phyloP scores from a whole-genome alignment of 768 basidiomycete genomes.

The Suillus subaureus region DNA sequence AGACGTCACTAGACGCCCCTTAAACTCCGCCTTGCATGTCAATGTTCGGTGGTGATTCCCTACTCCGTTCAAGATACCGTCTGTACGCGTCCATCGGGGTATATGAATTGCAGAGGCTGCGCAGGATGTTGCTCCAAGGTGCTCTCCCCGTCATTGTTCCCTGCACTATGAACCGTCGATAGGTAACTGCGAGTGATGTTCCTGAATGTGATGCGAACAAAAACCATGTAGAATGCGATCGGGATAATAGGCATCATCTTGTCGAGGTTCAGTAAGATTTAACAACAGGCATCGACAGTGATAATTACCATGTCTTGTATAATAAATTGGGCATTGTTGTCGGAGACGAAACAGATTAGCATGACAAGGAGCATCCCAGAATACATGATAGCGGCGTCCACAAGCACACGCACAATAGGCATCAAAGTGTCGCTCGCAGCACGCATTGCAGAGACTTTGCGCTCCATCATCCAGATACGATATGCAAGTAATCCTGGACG shows the following conservation, averaged over 20 bases:
- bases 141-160: too few relatives aligned
- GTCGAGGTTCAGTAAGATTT: background rate
- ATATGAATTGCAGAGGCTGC: too few relatives aligned
- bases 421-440: background rate
- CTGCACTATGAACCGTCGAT: too few relatives aligned
- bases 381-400: conserved; percentile 11
- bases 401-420: conserved; percentile 8
- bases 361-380: conserved; percentile 6
- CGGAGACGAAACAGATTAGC: conserved; percentile 8
- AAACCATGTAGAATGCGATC: conserved; percentile 14
- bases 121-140: too few relatives aligned
- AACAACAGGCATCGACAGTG: background rate
- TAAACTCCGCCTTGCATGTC: too few relatives aligned
- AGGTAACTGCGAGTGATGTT: too few relatives aligned
- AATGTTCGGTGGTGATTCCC: too few relatives aligned
- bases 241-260: conserved; percentile 11
- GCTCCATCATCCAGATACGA: conserved; percentile 12
- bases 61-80: too few relatives aligned
- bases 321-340: conserved; percentile 6
- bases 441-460: background rate
- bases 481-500: conserved; percentile 10
- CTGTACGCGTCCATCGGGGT: too few relatives aligned
- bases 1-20: too few relatives aligned
- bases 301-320: conserved; percentile 7
- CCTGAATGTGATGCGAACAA: conserved; percentile 3